Evolutionary conservation across 352 stramenopile species (phyloP), one percentile per base, ranked within the genome.

Genomic region (Thalassiosira ordinaria): DNA sequence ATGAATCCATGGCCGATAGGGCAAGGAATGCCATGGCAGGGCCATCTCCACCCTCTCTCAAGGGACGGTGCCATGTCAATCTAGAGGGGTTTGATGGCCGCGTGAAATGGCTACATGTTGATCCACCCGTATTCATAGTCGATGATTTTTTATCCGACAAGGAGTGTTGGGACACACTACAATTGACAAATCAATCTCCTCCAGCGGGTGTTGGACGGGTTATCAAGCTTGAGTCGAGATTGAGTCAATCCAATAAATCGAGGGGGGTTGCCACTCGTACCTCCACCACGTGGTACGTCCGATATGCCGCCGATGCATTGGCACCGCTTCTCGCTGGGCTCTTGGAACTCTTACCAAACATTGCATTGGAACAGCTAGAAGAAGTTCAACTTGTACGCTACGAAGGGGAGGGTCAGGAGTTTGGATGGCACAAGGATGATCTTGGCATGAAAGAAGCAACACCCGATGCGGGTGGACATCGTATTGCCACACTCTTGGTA

Each of bases 401-500:
- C 61, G 16, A 37, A 26, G 62, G 68, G 33, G 47, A 33, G 1
- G 77, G 85, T 16, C 60, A 89, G 63, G 62, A 85, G 55, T 89
- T 90, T 53, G 80, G 79, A 11, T 91, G 76, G 70, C 82, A 89
- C 44, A 80, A 89, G 57, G 82, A 91, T 51, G 73, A 72, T 64
- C 31, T 78, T 26, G 16, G 37, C 35, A 61, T 86, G 62, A 65
- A 84, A 26, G 37, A 60, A 51, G n/a, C 52, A 14, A 64, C 72
- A 41, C 29, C 80, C 0, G 51, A 46, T 11, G 87, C 86, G 51
- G 82, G 82, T 41, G 82, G 79, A 24, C 73, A 91, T 61, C 71
- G 82, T 27, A 29, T 85, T 41, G 80, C 74, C 1, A 91, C 84
- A 27, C 53, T 89, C 0, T 56, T 89, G 22, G 70, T 90, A 6